Evolutionary conservation across 2,329 filamentous ascomycete genomes (phyloP).

Genomic region (Botrytis aclada): DNA sequence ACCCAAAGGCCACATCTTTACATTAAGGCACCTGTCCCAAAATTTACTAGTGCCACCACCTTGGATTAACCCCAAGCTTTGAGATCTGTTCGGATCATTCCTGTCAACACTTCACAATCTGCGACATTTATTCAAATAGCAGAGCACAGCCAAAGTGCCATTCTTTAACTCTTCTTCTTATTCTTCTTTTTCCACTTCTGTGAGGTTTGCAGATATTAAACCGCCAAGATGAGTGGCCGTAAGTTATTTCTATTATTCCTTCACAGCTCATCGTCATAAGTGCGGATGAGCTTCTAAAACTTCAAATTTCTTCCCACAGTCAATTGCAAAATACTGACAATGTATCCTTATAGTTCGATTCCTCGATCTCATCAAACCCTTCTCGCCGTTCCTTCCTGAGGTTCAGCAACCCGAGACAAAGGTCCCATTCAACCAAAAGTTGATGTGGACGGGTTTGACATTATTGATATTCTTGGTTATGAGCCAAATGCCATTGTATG

Average conservation of each 20-base stretch:
- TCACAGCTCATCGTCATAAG: conserved; percentile 11
- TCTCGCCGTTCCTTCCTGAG: conserved; percentile 98
- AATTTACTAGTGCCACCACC: conserved; percentile 28
- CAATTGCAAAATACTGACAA: conserved; percentile 30
- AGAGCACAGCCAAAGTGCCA: conserved; percentile 29
- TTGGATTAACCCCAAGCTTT: conserved; percentile 20
- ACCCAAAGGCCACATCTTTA: conserved; percentile 28
- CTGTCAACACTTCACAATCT: conserved; percentile 32
- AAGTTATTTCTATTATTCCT: conserved; percentile 32
- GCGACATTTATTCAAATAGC: conserved; percentile 21
- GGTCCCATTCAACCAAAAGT: conserved; percentile 97
- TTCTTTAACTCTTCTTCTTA: conserved; percentile 31
- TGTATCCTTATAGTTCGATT: conserved; percentile 72
- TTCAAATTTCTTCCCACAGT: conserved; percentile 23
- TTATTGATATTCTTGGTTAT: conserved; percentile 99
- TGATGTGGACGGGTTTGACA: conserved; percentile 93
- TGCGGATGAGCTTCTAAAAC: conserved; percentile 11
- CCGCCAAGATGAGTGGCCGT: conserved; percentile 45
- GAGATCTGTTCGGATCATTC: conserved; percentile 34
- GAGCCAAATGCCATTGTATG: conserved; percentile 99
- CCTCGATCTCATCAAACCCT: conserved; percentile 99
- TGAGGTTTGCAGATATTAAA: conserved; percentile 37
- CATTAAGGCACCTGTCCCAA: conserved; percentile 20
- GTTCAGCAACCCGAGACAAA: conserved; percentile 98
- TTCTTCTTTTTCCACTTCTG: conserved; percentile 39